Percentiles rank a stretch among this genome's conserved stretches.
Conservation (phyloP, 2,329 filamentous ascomycete genomes). For the Neofusicoccum laricinum region DNA sequence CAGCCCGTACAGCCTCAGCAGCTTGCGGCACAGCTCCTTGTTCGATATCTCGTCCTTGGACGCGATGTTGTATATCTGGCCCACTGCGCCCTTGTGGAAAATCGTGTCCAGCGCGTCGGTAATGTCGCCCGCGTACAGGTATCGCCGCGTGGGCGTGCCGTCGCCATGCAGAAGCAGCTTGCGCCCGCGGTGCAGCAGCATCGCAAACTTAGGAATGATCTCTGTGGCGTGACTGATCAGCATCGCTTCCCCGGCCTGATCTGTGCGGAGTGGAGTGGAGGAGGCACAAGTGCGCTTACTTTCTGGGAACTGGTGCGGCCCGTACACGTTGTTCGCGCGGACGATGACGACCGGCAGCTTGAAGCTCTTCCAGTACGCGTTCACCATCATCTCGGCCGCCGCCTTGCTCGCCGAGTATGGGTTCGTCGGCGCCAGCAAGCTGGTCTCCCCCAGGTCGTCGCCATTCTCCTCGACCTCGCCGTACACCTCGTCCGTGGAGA, state of each 20-base stretch:
- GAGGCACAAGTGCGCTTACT: conserved; percentile 50
- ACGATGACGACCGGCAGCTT: conserved; percentile 77
- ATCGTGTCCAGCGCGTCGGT: conserved; percentile 82
- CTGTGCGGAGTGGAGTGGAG: background rate
- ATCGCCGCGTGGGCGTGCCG: conserved; percentile 70
- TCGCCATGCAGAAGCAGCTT: conserved; percentile 74
- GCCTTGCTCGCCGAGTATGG: conserved; percentile 80
- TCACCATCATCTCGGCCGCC: conserved; percentile 81
- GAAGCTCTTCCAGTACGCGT: conserved; percentile 82
- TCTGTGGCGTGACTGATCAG: conserved; percentile 47
- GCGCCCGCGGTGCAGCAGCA: conserved; percentile 63
- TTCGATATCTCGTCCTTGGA: conserved; percentile 78
- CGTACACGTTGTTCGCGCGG: conserved; percentile 81
- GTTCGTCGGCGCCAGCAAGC: conserved; percentile 75
- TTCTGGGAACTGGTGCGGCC: conserved; percentile 79
- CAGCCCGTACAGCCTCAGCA: conserved; percentile 63
- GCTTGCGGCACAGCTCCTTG: conserved; percentile 62
- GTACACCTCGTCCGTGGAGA: conserved; percentile 84
- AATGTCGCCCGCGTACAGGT: conserved; percentile 75
- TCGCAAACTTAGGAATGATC: conserved; percentile 80
- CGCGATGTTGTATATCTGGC: conserved; percentile 79
- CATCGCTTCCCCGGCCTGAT: conserved; percentile 3
- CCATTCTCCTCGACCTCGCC: conserved; percentile 72
- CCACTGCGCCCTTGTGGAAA: conserved; percentile 70
- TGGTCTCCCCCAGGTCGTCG: conserved; percentile 69